Evolutionary conservation across 2,329 filamentous ascomycete genomes (phyloP), one percentile per base, ranked within the genome.

Genomic region (Penicillium expansum): DNA sequence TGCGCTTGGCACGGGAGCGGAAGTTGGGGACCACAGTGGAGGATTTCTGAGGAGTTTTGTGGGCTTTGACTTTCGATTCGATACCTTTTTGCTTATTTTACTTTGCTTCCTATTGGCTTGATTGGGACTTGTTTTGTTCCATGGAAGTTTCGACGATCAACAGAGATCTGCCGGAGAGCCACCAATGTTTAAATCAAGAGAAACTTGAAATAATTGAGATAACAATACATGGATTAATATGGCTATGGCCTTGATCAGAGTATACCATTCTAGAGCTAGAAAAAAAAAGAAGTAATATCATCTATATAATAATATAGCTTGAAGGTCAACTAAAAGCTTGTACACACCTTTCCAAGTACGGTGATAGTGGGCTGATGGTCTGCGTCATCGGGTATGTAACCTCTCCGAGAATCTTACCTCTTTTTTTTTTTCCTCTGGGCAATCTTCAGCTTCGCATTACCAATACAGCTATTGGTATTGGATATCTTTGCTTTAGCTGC

Each of bases 1-100:
- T 88, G 6, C 69, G 75, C 27, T 69, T 87, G 66, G 85, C 85
- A 11, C 79, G 80, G 59, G 76, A 79, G 57, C 79, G 78, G 58
- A 78, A 79, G 0, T 69, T 88, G 32, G 86, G 86, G n/a, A 77
- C 73, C 7, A 72, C 67, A 4, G 68, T 79, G 58, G 71, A 75
- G 55, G 75, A 79, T 20, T 79, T 79, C 60, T 79, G 61, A 54
- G 55, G 37, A 2, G 1, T 27, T 27, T 22, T 22, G 8, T 22
- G 38, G 22, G 24, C 39, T 44, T 51, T 33, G 9, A n/a, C 2
- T 24, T 44, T 20, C 47, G 33, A 54, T n/a, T 49, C 44, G 49
- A 62, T 62, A 60, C 60, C 52, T 58, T 48, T 49, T 44, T 37
- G 37, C 47, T 54, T 33, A 24, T 55, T 38, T 55, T 56, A 20